Conservation (phyloP, 2,329 filamentous ascomycete genomes). For the Pyricularia pennisetigena region DNA sequence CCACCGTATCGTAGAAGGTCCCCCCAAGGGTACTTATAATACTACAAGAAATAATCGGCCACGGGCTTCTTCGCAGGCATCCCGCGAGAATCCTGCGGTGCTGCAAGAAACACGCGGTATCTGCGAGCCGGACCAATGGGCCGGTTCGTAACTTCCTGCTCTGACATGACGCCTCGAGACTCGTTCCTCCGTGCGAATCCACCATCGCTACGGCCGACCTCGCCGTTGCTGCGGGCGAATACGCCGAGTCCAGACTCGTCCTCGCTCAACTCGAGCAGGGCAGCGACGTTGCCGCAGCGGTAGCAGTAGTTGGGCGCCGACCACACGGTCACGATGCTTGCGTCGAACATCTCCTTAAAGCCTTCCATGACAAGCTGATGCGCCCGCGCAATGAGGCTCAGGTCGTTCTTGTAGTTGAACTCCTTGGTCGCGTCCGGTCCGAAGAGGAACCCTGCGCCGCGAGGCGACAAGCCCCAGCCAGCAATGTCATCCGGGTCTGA, state of each 20-base stretch:
- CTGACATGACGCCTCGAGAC: constrained; percentile 26
- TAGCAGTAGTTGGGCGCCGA: constrained; percentile 96
- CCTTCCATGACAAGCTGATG: constrained; percentile 99
- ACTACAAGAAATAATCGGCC: constrained; percentile 83
- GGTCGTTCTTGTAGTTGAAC: constrained; percentile 91
- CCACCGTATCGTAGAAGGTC: neutral
- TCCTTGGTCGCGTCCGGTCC: constrained; percentile 90
- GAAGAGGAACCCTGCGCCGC: constrained; percentile 91
- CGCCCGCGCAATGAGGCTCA: constrained; percentile 84
- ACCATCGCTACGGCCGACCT: constrained; percentile 48
- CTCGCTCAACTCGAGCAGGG: constrained; percentile 85
- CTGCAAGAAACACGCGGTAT: constrained; percentile 93
- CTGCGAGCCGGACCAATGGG: constrained; percentile 69
- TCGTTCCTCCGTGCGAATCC: constrained; percentile 25
- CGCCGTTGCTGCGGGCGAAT: constrained; percentile 63
- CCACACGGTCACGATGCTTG: constrained; percentile 96
- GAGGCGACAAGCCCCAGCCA: constrained; percentile 89
- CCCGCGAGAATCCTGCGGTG: constrained; percentile 87
- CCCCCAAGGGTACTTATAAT: neutral
- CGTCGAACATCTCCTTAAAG: constrained; percentile 98
- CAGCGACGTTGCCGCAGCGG: constrained; percentile 89
- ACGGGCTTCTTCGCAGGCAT: constrained; percentile 99
- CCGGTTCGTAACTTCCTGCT: constrained; percentile 29
- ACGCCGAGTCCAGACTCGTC: constrained; percentile 67
- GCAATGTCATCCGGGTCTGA: constrained; percentile 97